Percentiles rank a stretch among this genome's conserved stretches.
Evolutionary conservation across 441 rosid species (phyloP).

Genomic region (Capsella rubella): DNA sequence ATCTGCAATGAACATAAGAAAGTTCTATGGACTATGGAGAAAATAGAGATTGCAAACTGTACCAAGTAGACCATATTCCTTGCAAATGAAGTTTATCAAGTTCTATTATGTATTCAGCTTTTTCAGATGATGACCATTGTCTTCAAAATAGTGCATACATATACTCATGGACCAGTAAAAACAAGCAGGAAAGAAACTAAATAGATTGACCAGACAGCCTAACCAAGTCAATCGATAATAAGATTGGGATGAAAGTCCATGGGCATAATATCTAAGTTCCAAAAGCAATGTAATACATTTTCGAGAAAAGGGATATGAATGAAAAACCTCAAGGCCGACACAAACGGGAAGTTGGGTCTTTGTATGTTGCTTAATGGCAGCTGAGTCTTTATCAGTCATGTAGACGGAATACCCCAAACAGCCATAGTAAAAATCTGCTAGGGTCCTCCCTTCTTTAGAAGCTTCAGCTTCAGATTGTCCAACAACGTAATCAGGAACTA

Average conservation of each 20-base stretch:
- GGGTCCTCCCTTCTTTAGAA: slow-evolving; percentile 53
- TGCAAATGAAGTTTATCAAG: neutral
- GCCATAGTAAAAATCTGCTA: slow-evolving; percentile 62
- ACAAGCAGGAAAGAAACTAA: slow-evolving; percentile 3
- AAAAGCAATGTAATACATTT: neutral
- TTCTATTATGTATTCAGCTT: neutral
- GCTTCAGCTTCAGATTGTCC: slow-evolving; percentile 60
- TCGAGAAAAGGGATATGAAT: slow-evolving; percentile 1
- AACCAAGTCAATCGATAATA: neutral
- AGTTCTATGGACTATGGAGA: neutral
- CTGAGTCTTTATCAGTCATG: slow-evolving; percentile 46
- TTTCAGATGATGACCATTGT: slow-evolving; percentile 3
- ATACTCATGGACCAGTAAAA: slow-evolving; percentile 2
- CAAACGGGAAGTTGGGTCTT: slow-evolving; percentile 63
- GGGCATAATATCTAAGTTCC: neutral
- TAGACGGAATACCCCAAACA: slow-evolving; percentile 73
- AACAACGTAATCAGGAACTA: slow-evolving; percentile 58
- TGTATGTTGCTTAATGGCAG: slow-evolving; percentile 49
- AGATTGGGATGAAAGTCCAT: neutral
- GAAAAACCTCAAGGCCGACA: slow-evolving; percentile 66
- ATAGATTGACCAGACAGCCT: slow-evolving; percentile 18
- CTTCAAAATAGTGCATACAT: neutral
- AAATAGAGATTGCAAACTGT: neutral
- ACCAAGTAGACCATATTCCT: slow-evolving; percentile 21
- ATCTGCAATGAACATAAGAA: slow-evolving; percentile 53